Evolutionary conservation across 352 stramenopile genomes (phyloP), one percentile per base, ranked within the genome.

Genomic region (Phytopythium montanum): DNA sequence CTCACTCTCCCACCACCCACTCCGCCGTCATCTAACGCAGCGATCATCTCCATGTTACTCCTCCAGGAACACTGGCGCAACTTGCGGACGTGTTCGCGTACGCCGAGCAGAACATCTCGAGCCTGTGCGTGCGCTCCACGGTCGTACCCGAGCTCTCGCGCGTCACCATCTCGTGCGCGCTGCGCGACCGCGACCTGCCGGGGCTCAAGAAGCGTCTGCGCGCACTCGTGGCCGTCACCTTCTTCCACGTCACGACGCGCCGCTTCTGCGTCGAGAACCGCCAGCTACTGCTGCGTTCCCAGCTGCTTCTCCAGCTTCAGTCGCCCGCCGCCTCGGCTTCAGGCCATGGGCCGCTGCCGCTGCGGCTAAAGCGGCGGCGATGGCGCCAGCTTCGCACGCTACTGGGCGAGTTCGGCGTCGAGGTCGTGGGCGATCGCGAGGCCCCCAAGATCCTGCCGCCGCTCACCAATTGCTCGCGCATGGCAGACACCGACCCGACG

Each of bases 191-290:
- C 2, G 81, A 90, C 44, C 56, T 88, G n/a, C 56, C 65, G 16
- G 63, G 64, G 26, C 69, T 92, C 33, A 75, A 88, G 61, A 83
- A 76, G 36, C 73, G 80, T 0, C 75, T 90, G 26, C 67, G 73
- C 2, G 68, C 80, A 25, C 75, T 92, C 3, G 82, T 92, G 49
- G 77, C 68, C 54, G 69, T 92, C 49, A 89, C 82, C 16, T 92
- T 92, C 59, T 89, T 90, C 71, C 82, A 92, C 56, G 72, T 90
- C 52, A 92, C 82, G 33, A 87, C 75, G 23, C 70, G 84, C 66
- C 64, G 65, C 21, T 85, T 82, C 29, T 90, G 79, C 33, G 63
- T 89, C 25, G 62, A 79, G 53, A 88, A 82, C 67, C 72, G 87
- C 29, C 76, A 89, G 51, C 64, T 87, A 19, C 55, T 92, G 44